phyloP scores from a whole-genome alignment of 768 basidiomycete genomes.

The Trametes gibbosa region DNA sequence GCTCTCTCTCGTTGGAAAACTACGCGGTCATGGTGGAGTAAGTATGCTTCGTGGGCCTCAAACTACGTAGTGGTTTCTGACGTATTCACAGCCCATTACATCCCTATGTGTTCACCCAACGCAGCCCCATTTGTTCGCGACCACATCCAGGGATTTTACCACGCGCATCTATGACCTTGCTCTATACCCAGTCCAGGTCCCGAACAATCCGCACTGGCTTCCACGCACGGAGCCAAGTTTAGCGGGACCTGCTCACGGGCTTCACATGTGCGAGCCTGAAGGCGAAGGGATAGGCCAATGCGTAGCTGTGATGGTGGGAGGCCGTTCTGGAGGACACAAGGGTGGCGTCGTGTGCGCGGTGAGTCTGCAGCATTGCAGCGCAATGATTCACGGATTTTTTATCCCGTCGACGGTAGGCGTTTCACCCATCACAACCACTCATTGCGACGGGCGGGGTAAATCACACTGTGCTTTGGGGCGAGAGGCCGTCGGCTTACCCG shows the following conservation, averaged over 20 bases:
- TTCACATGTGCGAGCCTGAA: slow-evolving; percentile 57
- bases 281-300: slow-evolving; percentile 60
- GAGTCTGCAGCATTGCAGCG: slow-evolving; percentile 15
- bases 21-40: slow-evolving; percentile 75
- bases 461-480: neutral
- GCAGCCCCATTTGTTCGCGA: slow-evolving; percentile 58
- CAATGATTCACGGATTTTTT: neutral
- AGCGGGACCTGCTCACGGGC: slow-evolving; percentile 69
- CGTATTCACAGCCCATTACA: slow-evolving; percentile 50
- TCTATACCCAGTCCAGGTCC: slow-evolving; percentile 30
- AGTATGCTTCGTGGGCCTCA: slow-evolving; percentile 22
- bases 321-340: slow-evolving; percentile 69
- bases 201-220: slow-evolving; percentile 62
- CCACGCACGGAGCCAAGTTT: slow-evolving; percentile 45
- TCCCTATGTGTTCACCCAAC: slow-evolving; percentile 64
- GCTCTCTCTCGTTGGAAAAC: slow-evolving; percentile 40
- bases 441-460: slow-evolving; percentile 78
- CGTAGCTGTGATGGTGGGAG: slow-evolving; percentile 62
- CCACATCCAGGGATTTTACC: slow-evolving; percentile 71
- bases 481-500: neutral
- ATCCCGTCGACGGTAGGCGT: slow-evolving; percentile 54
- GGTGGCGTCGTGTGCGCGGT: slow-evolving; percentile 69
- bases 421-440: slow-evolving; percentile 61
- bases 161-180: slow-evolving; percentile 68
- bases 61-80: neutral